Evolutionary conservation across 2,329 filamentous ascomycete species (phyloP).

Genomic region (Pyrenophora seminiperda): DNA sequence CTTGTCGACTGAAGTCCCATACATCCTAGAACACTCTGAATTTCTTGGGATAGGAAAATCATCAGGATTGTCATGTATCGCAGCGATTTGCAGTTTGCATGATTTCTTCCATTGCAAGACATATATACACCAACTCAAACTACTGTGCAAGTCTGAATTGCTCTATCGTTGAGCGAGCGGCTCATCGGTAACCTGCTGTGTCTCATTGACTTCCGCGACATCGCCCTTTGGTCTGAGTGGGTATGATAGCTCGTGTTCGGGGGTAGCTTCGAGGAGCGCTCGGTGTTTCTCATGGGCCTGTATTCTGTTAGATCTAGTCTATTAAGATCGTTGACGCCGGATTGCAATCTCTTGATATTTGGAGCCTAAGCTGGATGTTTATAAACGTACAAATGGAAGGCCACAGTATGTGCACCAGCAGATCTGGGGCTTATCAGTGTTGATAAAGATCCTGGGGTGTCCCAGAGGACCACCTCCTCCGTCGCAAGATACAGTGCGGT

Average conservation of each 20-base stretch:
- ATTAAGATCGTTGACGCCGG: not conserved
- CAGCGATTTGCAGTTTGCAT: not conserved
- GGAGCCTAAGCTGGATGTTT: too few relatives aligned
- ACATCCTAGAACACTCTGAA: too few relatives aligned
- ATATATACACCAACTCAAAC: conserved; percentile 32
- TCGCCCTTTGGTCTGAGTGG: conserved; percentile 70
- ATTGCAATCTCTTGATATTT: not conserved
- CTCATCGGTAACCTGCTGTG: conserved; percentile 64
- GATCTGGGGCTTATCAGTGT: conserved; percentile 96
- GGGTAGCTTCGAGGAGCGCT: conserved; percentile 79
- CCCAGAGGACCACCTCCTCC: conserved; percentile 89
- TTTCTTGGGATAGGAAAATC: too few relatives aligned
- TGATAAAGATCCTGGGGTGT: conserved; percentile 95
- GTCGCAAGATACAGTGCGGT: conserved; percentile 82
- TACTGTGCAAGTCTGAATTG: not conserved
- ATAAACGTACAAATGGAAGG: conserved; percentile 79
- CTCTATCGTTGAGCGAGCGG: conserved; percentile 63
- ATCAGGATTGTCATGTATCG: too few relatives aligned
- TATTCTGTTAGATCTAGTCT: conserved; percentile 15
- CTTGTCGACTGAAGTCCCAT: too few relatives aligned
- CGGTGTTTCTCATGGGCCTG: conserved; percentile 91
- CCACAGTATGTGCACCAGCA: conserved; percentile 91
- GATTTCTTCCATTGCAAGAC: conserved; percentile 18
- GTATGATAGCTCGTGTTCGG: conserved; percentile 77
- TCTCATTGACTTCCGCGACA: conserved; percentile 63